phyloP scores from a whole-genome alignment of 768 basidiomycete species.

The Paxillus ammoniavirescens region DNA sequence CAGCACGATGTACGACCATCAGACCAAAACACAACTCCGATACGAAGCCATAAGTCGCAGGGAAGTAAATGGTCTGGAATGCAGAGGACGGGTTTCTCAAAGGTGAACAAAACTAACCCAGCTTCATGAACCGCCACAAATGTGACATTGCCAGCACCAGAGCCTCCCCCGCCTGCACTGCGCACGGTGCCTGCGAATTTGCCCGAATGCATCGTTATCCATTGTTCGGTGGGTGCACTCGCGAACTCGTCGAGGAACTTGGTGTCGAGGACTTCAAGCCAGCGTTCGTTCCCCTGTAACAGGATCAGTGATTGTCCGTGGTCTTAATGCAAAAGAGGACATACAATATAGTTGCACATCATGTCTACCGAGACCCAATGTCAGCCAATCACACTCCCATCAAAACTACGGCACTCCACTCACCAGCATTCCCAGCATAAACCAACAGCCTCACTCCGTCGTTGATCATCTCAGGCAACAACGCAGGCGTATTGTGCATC shows the following conservation, averaged over 20 bases:
- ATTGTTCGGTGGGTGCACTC: slow-evolving; percentile 47
- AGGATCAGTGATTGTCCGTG: not conserved
- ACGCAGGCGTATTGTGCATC: slow-evolving; percentile 74
- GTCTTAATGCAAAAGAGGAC: slow-evolving; percentile 10
- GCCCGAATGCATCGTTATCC: slow-evolving; percentile 52
- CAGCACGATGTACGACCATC: not conserved
- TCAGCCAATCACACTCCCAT: slow-evolving; percentile 8
- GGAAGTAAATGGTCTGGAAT: too few relatives aligned
- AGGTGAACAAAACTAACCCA: slow-evolving; percentile 53
- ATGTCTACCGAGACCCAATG: slow-evolving; percentile 47
- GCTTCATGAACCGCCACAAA: slow-evolving; percentile 78
- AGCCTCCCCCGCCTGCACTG: slow-evolving; percentile 61
- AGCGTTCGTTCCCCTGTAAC: slow-evolving; percentile 69
- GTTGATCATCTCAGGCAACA: slow-evolving; percentile 80
- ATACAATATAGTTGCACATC: slow-evolving; percentile 84
- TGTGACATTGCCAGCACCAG: slow-evolving; percentile 79
- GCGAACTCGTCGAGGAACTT: slow-evolving; percentile 62
- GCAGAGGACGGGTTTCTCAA: too few relatives aligned
- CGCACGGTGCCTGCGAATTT: slow-evolving; percentile 67
- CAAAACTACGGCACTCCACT: slow-evolving; percentile 22
- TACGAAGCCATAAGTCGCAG: not conserved
- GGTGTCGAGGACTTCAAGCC: slow-evolving; percentile 65
- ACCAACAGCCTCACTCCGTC: slow-evolving; percentile 82
- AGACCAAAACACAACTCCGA: not conserved
- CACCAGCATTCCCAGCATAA: slow-evolving; percentile 85